Percentiles rank a stretch among this genome's conserved stretches.
These are phyloP conservation scores for Pseudocercospora fuligena DNA, from an alignment of 2,329 filamentous ascomycete genomes.

Conservation along the genomic window DNA sequence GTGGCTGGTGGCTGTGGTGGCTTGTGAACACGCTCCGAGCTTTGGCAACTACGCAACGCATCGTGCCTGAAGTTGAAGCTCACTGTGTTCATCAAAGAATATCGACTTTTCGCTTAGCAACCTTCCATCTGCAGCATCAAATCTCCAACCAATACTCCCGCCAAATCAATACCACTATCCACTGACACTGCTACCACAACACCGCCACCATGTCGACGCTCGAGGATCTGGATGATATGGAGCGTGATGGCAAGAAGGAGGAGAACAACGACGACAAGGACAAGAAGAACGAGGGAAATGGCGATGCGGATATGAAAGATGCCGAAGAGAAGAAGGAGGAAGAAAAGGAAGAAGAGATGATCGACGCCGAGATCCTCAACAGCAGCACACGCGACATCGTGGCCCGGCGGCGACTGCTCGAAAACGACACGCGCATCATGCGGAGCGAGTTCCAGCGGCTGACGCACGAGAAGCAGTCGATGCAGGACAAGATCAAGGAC, in stretches of 20 bases:
- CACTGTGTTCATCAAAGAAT: slow-evolving; percentile 1
- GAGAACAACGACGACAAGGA: slow-evolving; percentile 61
- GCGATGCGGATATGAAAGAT: slow-evolving; percentile 90
- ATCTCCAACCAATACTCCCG: not conserved
- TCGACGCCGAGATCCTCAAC: slow-evolving; percentile 91
- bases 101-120: not conserved
- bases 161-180: not conserved
- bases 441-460: slow-evolving; percentile 94
- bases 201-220: slow-evolving; percentile 76
- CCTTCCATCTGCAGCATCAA: not conserved
- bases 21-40: not conserved
- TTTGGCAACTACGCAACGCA: slow-evolving; percentile 3
- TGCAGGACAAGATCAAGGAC: slow-evolving; percentile 99
- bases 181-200: not conserved
- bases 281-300: slow-evolving; percentile 61
- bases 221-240: slow-evolving; percentile 88
- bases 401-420: slow-evolving; percentile 85
- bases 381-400: slow-evolving; percentile 94
- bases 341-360: slow-evolving; percentile 74
- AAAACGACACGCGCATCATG: slow-evolving; percentile 99
- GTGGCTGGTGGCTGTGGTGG: not conserved
- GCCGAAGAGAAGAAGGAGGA: slow-evolving; percentile 63
- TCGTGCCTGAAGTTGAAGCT: not conserved
- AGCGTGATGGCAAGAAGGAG: slow-evolving; percentile 76
- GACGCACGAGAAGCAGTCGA: slow-evolving; percentile 91